phyloP scores from a whole-genome alignment of 78 protist species.

The Speleostelium caveatum region DNA sequence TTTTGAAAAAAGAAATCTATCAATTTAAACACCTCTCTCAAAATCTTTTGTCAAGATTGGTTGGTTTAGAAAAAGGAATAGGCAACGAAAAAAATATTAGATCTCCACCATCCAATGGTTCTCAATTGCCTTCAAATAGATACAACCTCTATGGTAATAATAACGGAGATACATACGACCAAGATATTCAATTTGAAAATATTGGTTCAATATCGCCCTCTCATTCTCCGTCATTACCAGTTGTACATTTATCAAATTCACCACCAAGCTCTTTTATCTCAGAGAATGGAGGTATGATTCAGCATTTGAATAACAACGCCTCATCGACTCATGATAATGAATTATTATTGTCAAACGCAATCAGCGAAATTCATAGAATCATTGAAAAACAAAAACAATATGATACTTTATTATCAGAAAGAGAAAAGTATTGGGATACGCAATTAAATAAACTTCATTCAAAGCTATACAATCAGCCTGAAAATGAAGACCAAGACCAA shows the following conservation, averaged over 20 bases:
- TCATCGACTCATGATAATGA: no score
- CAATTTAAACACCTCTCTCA: slow-evolving; percentile 59
- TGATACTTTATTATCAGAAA: slow-evolving; percentile 38
- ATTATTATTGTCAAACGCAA: neutral
- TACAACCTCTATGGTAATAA: neutral
- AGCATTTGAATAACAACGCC: neutral
- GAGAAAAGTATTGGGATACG: slow-evolving; percentile 69
- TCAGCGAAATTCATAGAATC: slow-evolving; percentile 20
- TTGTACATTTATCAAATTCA: neutral
- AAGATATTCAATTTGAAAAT: neutral
- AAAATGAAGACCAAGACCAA: neutral
- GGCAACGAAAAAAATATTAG: slow-evolving; percentile 31
- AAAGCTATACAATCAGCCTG: neutral
- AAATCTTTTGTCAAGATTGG: slow-evolving; percentile 18
- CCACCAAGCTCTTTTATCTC: neutral
- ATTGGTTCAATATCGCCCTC: neutral
- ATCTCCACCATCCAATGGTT: neutral
- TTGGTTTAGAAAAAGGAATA: slow-evolving; percentile 31
- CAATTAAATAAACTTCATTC: slow-evolving; percentile 35
- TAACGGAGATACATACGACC: neutral
- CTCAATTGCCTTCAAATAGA: neutral
- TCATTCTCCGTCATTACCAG: neutral
- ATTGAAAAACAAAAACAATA: slow-evolving; percentile 56
- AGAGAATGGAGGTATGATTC: neutral
- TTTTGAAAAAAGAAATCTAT: slow-evolving; percentile 50